Base-by-base conservation (phyloP, 352 stramenopile species). In the Pythium utonaiense region DNA sequence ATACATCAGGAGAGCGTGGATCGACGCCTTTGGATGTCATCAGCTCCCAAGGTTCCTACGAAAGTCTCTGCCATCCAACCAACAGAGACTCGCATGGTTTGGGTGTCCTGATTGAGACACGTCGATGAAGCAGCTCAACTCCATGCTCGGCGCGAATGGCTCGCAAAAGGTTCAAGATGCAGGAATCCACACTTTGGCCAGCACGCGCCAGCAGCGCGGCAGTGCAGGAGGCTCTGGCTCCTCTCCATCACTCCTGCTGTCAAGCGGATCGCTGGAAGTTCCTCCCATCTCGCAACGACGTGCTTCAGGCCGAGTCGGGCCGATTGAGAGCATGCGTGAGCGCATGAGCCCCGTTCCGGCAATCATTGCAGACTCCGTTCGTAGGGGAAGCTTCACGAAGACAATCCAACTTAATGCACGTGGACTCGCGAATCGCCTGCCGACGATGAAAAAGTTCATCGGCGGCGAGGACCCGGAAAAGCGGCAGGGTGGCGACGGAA, bases 401-500 rank as follows among this genome's bases (percentile, higher is more conserved):
- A 53, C 72, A 33, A 42, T 83, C 10, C 72, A 78, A 21, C 55
- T 73, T n/a, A 83, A 75, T 61, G 69, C 70, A 2, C 36, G 56
- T 14, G 62, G 57, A 0, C 30, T 85, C 27, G 66, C 44, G 22
- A 62, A 63, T 41, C 69, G 66, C 0, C 53, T 83, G 28, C 71
- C 77, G 27, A 70, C 71, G 6, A 77, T 85, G 63, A 72, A 68
- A 25, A 75, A 73, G 34, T 53, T 82, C 9, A 57, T 72, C 1
- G 36, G 36, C 9, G 38, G 16, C 2, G 31, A 33, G 4, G 19
- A 34, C n/a, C 34, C 36, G 33, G 53, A 56, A 5, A 42, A 38
- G 28, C 27, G n/a, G 7, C 48, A 57, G 31, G 27, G 27, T 12
- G 21, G 27, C 3, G 24, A 31, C 25, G 41, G 34, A 10, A 64